These are phyloP conservation scores for Avena eriantha DNA, from an alignment of 176 grass and related monocot genomes.

Conservation along the genomic window DNA sequence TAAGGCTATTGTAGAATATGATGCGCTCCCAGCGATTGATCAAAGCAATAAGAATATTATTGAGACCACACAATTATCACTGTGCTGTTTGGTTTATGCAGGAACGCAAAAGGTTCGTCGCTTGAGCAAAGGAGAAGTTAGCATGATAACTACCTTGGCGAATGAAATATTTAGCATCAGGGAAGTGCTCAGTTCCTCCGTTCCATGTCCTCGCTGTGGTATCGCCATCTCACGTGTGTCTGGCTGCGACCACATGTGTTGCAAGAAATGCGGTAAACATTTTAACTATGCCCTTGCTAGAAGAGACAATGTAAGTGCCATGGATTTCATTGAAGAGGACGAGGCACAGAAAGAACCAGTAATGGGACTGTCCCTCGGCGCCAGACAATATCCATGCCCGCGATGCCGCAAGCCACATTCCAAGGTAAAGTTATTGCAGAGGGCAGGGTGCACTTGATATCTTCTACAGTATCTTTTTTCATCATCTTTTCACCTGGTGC, in stretches of 20 bases:
- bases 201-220: slow-evolving; percentile 51
- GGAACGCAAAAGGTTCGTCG: slow-evolving; percentile 24
- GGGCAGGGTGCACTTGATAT: too few species aligned
- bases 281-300: slow-evolving; percentile 51
- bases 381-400: slow-evolving; percentile 2
- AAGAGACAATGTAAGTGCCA: neutral
- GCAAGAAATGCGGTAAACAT: slow-evolving; percentile 34
- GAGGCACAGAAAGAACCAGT: neutral
- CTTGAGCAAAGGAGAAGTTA: slow-evolving; percentile 19
- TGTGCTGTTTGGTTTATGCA: slow-evolving; percentile 26
- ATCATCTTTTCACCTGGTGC: neutral
- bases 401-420: slow-evolving; percentile 31
- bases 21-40: neutral
- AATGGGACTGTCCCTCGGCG: neutral
- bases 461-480: too few species aligned
- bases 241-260: slow-evolving; percentile 62
- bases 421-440: slow-evolving; percentile 36
- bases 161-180: slow-evolving; percentile 51
- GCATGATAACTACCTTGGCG: slow-evolving; percentile 17
- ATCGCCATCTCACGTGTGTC: slow-evolving; percentile 43
- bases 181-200: slow-evolving; percentile 52
- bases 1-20: neutral
- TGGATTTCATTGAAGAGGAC: neutral
- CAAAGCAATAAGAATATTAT: neutral
- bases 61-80: neutral